Evolutionary conservation across 2,329 filamentous ascomycete genomes (phyloP).

Genomic region (Sarocladiaceae sp.): DNA sequence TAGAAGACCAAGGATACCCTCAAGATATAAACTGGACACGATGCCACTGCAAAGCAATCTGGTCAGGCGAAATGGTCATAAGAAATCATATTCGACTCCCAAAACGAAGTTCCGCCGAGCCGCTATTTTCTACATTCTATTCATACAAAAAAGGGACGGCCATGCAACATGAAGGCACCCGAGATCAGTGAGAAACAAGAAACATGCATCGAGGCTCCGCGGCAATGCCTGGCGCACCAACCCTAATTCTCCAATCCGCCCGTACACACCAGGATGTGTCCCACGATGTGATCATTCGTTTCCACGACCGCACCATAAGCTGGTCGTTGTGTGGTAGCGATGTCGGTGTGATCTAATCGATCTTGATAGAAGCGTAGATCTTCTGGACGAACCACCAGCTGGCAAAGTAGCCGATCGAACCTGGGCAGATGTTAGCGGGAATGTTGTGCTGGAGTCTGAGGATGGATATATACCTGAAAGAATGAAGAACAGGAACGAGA

Average conservation of each 20-base stretch:
- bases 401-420: conserved; percentile 91
- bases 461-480: conserved; percentile 69
- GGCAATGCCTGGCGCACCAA: conserved; percentile 10
- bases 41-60: conserved; percentile 7
- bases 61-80: conserved; percentile 6
- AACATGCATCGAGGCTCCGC: background rate
- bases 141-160: conserved; percentile 6
- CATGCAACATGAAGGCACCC: too few species aligned
- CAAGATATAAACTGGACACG: conserved; percentile 6
- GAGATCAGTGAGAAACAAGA: background rate
- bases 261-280: too few species aligned
- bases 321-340: too few species aligned
- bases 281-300: too few species aligned
- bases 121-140: conserved; percentile 7
- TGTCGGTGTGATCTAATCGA: conserved; percentile 76
- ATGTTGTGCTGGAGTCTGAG: background rate
- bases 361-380: conserved; percentile 97
- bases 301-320: too few species aligned
- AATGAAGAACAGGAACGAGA: conserved; percentile 90
- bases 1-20: background rate
- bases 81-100: conserved; percentile 4
- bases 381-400: conserved; percentile 92
- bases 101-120: background rate
- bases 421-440: conserved; percentile 40
- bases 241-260: background rate